A percentile compares a stretch with the other conserved stretches of the same genome.
phyloP scores from a whole-genome alignment of 2,329 filamentous ascomycete species.

The Talaromyces islandicus region DNA sequence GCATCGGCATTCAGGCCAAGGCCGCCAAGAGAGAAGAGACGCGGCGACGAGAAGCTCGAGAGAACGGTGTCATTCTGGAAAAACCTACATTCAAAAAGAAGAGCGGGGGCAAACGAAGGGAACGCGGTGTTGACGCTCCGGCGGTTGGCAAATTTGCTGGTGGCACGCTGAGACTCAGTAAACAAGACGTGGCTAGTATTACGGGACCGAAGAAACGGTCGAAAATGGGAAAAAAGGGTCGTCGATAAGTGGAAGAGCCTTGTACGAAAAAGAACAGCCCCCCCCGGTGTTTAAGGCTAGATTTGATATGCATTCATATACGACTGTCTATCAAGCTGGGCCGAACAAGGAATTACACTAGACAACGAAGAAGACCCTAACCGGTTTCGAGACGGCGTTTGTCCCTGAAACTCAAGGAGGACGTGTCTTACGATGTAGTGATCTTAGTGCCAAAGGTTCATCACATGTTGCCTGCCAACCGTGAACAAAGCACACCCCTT shows the following conservation, averaged over 20 bases:
- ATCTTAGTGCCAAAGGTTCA: not conserved
- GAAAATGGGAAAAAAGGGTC: slow-evolving; percentile 29
- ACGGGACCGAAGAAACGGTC: slow-evolving; percentile 45
- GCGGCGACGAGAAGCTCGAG: slow-evolving; percentile 70
- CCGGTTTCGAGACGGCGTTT: not conserved
- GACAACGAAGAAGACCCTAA: not conserved
- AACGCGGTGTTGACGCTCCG: slow-evolving; percentile 65
- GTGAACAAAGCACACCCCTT: not conserved
- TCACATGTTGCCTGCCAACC: not conserved
- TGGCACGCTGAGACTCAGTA: slow-evolving; percentile 72
- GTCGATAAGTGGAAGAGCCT: slow-evolving; percentile 15
- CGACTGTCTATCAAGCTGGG: too few relatives aligned
- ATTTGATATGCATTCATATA: not conserved
- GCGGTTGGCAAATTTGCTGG: slow-evolving; percentile 74
- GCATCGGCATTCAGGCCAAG: slow-evolving; percentile 75
- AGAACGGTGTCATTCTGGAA: slow-evolving; percentile 89
- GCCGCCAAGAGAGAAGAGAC: slow-evolving; percentile 60
- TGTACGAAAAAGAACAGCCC: too few relatives aligned
- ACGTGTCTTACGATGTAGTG: not conserved
- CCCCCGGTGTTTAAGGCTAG: too few relatives aligned
- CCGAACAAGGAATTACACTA: not conserved
- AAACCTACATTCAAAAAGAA: slow-evolving; percentile 34
- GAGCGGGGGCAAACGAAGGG: slow-evolving; percentile 41
- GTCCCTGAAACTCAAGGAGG: not conserved
- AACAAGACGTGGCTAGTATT: slow-evolving; percentile 68